Evolutionary conservation across 164 flowering plant species (phyloP), one percentile per base, ranked within the genome.

Genomic region (Vitis labrusca): DNA sequence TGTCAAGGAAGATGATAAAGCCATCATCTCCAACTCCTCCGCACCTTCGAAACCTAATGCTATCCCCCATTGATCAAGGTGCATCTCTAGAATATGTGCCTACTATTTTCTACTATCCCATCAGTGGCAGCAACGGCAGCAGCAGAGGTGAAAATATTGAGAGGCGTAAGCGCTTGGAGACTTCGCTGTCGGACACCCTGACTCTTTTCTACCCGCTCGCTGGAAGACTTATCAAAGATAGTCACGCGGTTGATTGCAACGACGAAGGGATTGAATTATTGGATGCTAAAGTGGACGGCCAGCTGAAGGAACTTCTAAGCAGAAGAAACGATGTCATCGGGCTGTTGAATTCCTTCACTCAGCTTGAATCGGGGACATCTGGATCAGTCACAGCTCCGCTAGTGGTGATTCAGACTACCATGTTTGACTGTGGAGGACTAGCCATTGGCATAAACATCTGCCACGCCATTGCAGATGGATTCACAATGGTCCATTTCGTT

Each of bases 381-480:
- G 59, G 52, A 11, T 3, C 23, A 30, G 59, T 5, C 11, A 0
- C n/a, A 1, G 14, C 11, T 15, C n/a, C 59, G 0, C 13, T 17
- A 23, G n/a, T 62, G 3, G 70, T 47, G 2, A 9, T 70, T 23
- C 78, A 75, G 66, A n/a, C 66, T 7, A 75, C 16, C 71, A 50
- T 5, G 13, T 75, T 75, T 61, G 58, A 54, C 10, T 70, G 74
- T 30, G 78, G 78, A 7, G 74, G 78, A 2, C 8, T 70, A 15
- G 66, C 63, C 10, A 65, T 74, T 23, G 74, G 66, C 1, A 1
- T 55, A 15, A 2, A 3, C 23, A 47, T 59, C 27, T 57, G 48
- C 9, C 71, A 68, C 47, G 19, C 19, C 11, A 56, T 70, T 30
- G 70, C 50, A 13, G 77, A 74, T 65, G 68, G 58, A 10, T 49